Conservation (phyloP, 768 basidiomycete genomes). For the Mycena vitilis region DNA sequence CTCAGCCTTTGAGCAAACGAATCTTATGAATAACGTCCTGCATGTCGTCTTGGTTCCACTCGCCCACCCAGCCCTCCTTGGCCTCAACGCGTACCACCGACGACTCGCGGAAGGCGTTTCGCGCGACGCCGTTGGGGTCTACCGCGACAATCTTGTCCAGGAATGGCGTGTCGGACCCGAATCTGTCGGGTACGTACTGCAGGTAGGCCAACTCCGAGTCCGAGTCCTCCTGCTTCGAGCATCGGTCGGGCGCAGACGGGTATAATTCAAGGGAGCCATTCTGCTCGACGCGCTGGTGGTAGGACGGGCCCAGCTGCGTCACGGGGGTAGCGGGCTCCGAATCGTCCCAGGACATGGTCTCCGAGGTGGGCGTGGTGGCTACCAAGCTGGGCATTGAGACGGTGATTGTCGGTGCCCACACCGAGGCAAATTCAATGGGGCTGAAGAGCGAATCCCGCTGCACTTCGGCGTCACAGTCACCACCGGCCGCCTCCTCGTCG, state of each 20-base stretch:
- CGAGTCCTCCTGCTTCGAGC: not conserved
- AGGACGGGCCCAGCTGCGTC: not conserved
- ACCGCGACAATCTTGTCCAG: slow-evolving; percentile 24
- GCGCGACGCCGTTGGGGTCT: slow-evolving; percentile 9
- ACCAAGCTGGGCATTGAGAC: too few relatives aligned
- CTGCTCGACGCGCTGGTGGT: too few relatives aligned
- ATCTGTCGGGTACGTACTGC: not conserved
- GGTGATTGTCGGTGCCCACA: slow-evolving; percentile 6
- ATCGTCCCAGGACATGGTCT: not conserved
- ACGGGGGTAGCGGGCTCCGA: slow-evolving; percentile 18
- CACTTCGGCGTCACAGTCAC: slow-evolving; percentile 11
- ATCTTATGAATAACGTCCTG: slow-evolving; percentile 27
- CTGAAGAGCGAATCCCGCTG: slow-evolving; percentile 24
- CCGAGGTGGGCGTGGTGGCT: too few relatives aligned
- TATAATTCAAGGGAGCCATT: not conserved
- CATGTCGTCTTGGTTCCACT: slow-evolving; percentile 31
- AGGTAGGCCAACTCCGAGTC: not conserved
- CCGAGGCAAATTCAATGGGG: slow-evolving; percentile 24
- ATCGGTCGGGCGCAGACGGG: slow-evolving; percentile 15
- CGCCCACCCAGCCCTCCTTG: slow-evolving; percentile 26
- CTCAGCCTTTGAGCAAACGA: slow-evolving; percentile 8
- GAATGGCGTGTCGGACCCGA: slow-evolving; percentile 24
- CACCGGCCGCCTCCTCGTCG: slow-evolving; percentile 1
- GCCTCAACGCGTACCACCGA: slow-evolving; percentile 18
- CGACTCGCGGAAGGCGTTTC: not conserved